A percentile compares a stretch with the other conserved stretches of the same genome.
Conservation (phyloP, 306 rosid genomes). For the Glycine tomentella region DNA sequence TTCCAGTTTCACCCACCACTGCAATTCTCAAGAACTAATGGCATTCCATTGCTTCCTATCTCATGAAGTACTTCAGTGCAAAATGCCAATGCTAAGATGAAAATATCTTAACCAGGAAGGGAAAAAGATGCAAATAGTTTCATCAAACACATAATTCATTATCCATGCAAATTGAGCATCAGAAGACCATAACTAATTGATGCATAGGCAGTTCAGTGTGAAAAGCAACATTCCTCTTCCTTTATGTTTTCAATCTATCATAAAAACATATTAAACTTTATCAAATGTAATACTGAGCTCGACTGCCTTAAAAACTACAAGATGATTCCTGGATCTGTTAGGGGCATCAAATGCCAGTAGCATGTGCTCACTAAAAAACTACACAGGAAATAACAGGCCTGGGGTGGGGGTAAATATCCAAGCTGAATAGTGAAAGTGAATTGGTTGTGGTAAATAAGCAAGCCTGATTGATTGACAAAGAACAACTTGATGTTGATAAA, state of each 20-base stretch:
- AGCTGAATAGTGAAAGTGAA: slow-evolving; percentile 16
- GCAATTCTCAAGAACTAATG: slow-evolving; percentile 8
- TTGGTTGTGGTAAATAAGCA: slow-evolving; percentile 7
- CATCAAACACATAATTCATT: neutral
- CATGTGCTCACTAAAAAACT: neutral
- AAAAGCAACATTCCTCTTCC: slow-evolving; percentile 3
- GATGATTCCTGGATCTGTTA: neutral
- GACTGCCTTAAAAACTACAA: neutral
- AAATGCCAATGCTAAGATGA: slow-evolving; percentile 8
- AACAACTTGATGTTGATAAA: neutral
- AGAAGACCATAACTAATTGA: slow-evolving; percentile 15
- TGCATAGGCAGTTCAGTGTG: neutral
- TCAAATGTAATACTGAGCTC: slow-evolving; percentile 10
- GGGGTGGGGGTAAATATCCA: neutral
- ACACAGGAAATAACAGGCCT: neutral
- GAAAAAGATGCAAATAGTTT: neutral
- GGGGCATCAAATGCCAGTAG: neutral
- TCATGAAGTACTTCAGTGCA: slow-evolving; percentile 14
- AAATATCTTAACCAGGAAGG: slow-evolving; percentile 7
- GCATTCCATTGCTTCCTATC: slow-evolving; percentile 27
- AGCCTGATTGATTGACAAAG: neutral
- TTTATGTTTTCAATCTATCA: neutral
- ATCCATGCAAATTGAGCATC: slow-evolving; percentile 27
- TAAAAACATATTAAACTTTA: neutral
- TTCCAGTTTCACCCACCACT: slow-evolving; percentile 16